A percentile compares a stretch with the other conserved stretches of the same genome.
Conservation (phyloP, 177 flowering plant genomes). For the Vitis hybrid region DNA sequence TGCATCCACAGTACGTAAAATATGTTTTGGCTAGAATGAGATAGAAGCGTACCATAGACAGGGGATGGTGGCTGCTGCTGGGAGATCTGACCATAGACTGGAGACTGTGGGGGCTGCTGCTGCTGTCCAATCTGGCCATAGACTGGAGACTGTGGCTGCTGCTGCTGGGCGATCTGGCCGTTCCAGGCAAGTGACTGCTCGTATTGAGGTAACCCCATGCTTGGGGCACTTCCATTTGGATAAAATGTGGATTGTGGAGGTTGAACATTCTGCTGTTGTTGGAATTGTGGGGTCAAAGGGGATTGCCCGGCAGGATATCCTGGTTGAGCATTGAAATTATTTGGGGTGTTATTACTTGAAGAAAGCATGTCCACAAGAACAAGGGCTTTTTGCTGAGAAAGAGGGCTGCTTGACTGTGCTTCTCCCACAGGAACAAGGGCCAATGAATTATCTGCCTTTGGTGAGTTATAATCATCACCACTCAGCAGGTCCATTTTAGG, state of each 20-base stretch:
- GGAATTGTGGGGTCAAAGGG: constrained; percentile 43
- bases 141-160: constrained; percentile 44
- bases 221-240: constrained; percentile 57
- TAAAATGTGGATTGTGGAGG: constrained; percentile 38
- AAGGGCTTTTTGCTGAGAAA: constrained; percentile 61
- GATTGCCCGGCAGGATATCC: constrained; percentile 13
- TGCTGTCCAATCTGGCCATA: constrained; percentile 13
- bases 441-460: constrained; percentile 53
- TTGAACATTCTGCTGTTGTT: constrained; percentile 52
- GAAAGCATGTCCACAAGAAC: constrained; percentile 77
- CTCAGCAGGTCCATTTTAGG: constrained; percentile 85
- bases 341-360: constrained; percentile 31
- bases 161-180: constrained; percentile 46
- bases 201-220: constrained; percentile 38
- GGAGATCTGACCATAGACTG: too few relatives aligned
- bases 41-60: constrained; percentile 35
- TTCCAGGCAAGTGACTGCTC: constrained; percentile 61
- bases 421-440: constrained; percentile 87
- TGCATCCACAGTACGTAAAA: neutral
- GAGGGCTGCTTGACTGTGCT: constrained; percentile 51
- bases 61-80: constrained; percentile 48
- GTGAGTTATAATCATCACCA: constrained; percentile 77
- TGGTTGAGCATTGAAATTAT: constrained; percentile 34
- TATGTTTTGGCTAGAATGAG: neutral
- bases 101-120: too few relatives aligned